Evolutionary conservation across 1,284 basidiomycete genomes (phyloP).

Genomic region (Ustilago nuda): DNA sequence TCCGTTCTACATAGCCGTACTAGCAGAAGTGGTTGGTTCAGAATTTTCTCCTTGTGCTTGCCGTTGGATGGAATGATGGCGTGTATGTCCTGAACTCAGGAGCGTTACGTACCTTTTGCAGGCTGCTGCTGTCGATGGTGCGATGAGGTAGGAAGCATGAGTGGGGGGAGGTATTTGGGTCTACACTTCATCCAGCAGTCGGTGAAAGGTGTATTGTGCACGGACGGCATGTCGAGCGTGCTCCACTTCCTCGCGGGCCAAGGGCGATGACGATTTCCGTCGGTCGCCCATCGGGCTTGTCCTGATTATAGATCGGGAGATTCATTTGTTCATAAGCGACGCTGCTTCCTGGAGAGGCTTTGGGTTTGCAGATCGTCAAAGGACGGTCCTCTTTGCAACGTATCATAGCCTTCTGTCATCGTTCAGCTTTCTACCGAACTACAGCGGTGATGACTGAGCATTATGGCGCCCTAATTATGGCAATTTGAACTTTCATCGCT

Average conservation of each 20-base stretch:
- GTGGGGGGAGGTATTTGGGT: neutral
- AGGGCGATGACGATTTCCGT: no score
- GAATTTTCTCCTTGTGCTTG: neutral
- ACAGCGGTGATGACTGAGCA: no score
- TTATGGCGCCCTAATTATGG: neutral
- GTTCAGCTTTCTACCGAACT: neutral
- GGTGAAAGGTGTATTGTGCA: conserved; percentile 5
- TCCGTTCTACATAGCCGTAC: conserved; percentile 42
- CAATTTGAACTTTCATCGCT: neutral
- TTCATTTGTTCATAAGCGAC: no score
- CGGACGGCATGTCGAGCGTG: conserved; percentile 6
- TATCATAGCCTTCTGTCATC: no score
- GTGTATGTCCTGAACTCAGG: neutral
- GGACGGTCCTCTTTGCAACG: no score
- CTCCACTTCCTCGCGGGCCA: neutral
- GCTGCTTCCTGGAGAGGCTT: no score
- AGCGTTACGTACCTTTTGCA: neutral
- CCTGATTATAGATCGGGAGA: no score
- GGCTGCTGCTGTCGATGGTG: neutral
- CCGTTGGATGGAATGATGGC: neutral
- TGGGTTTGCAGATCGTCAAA: neutral
- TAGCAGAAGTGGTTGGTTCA: neutral
- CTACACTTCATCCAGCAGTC: neutral
- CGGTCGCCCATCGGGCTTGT: no score
- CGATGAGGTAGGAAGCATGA: neutral